Evolutionary conservation across 2,329 filamentous ascomycete species (phyloP).

Genomic region (Beauveria sp.): DNA sequence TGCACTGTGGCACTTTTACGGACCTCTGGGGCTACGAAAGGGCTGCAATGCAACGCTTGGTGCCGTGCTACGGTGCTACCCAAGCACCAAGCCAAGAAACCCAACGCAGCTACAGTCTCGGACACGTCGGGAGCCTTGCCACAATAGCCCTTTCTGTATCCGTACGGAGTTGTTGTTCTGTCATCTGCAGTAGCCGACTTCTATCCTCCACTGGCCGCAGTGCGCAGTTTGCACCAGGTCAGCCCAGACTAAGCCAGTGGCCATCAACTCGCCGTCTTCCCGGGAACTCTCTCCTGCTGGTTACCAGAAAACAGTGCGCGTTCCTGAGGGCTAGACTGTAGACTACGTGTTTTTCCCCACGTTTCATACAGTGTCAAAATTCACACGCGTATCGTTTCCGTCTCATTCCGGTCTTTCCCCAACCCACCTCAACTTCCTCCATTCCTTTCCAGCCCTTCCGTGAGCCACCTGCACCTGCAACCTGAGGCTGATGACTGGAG

Average conservation of each 20-base stretch:
- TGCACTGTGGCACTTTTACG: not conserved
- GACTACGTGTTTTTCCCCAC: not conserved
- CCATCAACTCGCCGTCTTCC: not conserved
- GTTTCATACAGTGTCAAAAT: not conserved
- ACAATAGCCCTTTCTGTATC: not conserved
- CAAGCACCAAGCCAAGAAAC: not conserved
- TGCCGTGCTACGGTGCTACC: too few relatives aligned
- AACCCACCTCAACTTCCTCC: not conserved
- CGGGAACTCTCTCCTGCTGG: not conserved
- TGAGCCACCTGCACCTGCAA: not conserved
- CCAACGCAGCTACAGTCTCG: slow-evolving; percentile 6
- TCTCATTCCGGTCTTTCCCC: not conserved
- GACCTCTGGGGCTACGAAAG: not conserved
- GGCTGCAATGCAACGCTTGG: not conserved
- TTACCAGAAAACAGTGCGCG: not conserved
- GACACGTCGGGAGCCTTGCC: slow-evolving; percentile 1
- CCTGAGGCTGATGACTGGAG: not conserved
- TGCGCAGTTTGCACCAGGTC: not conserved
- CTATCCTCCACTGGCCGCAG: not conserved
- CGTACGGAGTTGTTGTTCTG: too few relatives aligned
- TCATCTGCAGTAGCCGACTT: not conserved
- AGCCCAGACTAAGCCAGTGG: not conserved
- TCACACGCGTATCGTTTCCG: not conserved
- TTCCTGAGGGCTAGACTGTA: not conserved
- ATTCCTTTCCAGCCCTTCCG: not conserved